A percentile compares a stretch with the other conserved stretches of the same genome.
phyloP scores from a whole-genome alignment of 305 asterid genomes.

The Caryopteris hybrid region DNA sequence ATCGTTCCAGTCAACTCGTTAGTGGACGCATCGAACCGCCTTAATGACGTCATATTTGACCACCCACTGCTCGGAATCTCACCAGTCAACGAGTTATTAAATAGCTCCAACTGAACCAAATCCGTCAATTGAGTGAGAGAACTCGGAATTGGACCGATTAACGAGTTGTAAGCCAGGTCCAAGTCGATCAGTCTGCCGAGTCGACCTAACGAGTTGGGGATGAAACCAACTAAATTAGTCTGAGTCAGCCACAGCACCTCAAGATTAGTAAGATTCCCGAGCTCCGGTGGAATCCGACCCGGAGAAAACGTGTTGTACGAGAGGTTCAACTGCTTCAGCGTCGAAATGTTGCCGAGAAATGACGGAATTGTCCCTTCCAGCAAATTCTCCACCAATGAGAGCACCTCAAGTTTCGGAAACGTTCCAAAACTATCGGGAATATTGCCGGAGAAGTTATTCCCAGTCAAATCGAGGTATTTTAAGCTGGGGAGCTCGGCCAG shows the following conservation, averaged over 20 bases:
- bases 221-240: conserved; percentile 59
- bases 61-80: conserved; percentile 65
- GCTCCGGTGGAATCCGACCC: conserved; percentile 77
- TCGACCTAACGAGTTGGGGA: conserved; percentile 65
- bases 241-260: conserved; percentile 81
- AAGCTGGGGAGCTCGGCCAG: conserved; percentile 45
- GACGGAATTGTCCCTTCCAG: conserved; percentile 59
- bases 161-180: conserved; percentile 68
- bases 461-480: conserved; percentile 60
- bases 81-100: conserved; percentile 69
- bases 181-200: conserved; percentile 58
- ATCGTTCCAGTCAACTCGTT: conserved; percentile 61
- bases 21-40: conserved; percentile 71
- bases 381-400: conserved; percentile 61
- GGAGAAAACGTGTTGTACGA: conserved; percentile 64
- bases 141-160: conserved; percentile 57
- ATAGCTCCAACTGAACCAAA: conserved; percentile 69
- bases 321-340: conserved; percentile 61
- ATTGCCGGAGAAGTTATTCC: conserved; percentile 74
- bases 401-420: conserved; percentile 62
- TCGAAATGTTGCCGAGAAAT: conserved; percentile 57
- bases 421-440: conserved; percentile 56
- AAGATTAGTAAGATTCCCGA: conserved; percentile 65
- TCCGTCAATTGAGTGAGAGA: conserved; percentile 52
- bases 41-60: conserved; percentile 65